Evolutionary conservation across 768 basidiomycete species (phyloP).

Genomic region (Holtermanniella nyarrowii): DNA sequence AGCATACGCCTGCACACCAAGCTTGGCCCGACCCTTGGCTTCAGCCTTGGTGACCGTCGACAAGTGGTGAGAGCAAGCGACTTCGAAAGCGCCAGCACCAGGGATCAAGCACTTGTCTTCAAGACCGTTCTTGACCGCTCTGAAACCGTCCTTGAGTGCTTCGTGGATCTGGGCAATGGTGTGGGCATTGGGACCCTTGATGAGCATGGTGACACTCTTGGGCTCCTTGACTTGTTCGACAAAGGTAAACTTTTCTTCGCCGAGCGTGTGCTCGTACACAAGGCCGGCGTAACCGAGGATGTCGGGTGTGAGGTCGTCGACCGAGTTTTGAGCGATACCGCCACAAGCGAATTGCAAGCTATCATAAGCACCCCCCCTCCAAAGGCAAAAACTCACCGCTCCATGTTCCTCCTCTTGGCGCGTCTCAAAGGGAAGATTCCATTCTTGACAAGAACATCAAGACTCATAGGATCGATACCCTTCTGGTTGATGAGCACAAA

Average conservation of each 20-base stretch:
- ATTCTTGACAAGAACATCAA: constrained; percentile 92
- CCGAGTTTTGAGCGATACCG: constrained; percentile 92
- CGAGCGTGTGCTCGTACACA: constrained; percentile 96
- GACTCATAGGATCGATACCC: constrained; percentile 92
- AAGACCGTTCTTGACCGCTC: constrained; percentile 91
- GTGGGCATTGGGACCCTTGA: constrained; percentile 94
- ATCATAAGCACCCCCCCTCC: constrained; percentile 4
- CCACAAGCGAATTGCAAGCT: constrained; percentile 91
- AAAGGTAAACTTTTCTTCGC: constrained; percentile 98
- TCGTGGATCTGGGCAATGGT: constrained; percentile 95
- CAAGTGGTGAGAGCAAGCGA: constrained; percentile 79
- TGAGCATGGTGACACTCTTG: constrained; percentile 85
- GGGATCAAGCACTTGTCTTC: constrained; percentile 83
- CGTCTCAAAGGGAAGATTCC: constrained; percentile 88
- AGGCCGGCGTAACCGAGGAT: constrained; percentile 94
- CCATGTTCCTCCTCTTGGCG: constrained; percentile 98
- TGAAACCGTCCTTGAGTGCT: constrained; percentile 91
- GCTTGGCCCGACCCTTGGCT: constrained; percentile 88
- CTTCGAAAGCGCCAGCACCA: constrained; percentile 96
- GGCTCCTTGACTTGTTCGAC: constrained; percentile 93
- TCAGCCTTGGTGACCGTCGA: constrained; percentile 64
- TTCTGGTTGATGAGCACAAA: constrained; percentile 98
- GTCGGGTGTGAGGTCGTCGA: constrained; percentile 85
- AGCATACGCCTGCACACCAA: constrained; percentile 94
- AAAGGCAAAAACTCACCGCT: constrained; percentile 52